phyloP scores from a whole-genome alignment of 106 monocot species.

The Amphibolis antarctica region DNA sequence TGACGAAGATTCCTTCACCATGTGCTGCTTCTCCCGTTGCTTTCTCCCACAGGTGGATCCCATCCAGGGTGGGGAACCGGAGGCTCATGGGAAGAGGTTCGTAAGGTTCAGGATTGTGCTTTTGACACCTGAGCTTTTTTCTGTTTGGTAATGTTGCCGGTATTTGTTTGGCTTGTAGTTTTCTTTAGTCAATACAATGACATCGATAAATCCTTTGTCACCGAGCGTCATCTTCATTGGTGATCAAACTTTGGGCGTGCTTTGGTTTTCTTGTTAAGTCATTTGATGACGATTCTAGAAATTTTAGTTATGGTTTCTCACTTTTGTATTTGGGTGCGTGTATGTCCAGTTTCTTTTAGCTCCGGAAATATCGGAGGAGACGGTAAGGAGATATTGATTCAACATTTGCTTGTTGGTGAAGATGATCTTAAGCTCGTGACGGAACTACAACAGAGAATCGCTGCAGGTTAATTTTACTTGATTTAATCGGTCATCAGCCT shows the following conservation, averaged over 20 bases:
- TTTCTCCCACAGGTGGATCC: conserved; percentile 8
- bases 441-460: conserved; percentile 58
- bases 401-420: conserved; percentile 82
- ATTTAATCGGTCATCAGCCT: neutral
- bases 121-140: neutral
- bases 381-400: conserved; percentile 74
- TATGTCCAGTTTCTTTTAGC: conserved; percentile 36
- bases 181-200: neutral
- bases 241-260: neutral
- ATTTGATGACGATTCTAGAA: neutral
- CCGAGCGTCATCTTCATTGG: neutral
- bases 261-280: neutral
- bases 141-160: neutral
- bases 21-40: neutral
- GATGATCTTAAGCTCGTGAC: conserved; percentile 53
- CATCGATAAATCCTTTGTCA: neutral
- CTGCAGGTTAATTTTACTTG: conserved; percentile 33
- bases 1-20: neutral
- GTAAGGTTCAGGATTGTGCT: neutral
- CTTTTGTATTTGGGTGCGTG: neutral
- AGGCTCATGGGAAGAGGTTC: conserved; percentile 31
- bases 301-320: neutral
- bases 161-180: neutral
- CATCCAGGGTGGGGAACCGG: conserved; percentile 16
- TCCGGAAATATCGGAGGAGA: conserved; percentile 25